A percentile compares a stretch with the other conserved stretches of the same genome.
Evolutionary conservation across 495 filamentous ascomycete species (phyloP).

Genomic region (Neurospora hispaniola): DNA sequence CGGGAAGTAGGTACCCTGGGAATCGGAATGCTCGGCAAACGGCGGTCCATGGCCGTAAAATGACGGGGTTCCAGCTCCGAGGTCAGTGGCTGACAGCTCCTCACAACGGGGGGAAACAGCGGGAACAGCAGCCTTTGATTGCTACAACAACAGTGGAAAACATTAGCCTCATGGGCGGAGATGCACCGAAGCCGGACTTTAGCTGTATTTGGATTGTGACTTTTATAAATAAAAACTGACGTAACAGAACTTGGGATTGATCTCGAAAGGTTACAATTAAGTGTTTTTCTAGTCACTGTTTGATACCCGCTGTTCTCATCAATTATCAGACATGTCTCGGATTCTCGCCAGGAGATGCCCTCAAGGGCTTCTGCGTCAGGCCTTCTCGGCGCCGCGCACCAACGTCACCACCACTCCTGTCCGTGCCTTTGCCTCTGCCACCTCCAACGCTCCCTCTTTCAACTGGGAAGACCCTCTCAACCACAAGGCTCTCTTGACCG

Average conservation of each 20-base stretch:
- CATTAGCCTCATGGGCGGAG: background rate
- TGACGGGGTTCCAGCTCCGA: background rate
- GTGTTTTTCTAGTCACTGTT: too few relatives aligned
- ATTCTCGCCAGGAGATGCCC: slow-evolving; percentile 6
- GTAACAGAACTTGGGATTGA: background rate
- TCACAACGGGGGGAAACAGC: background rate
- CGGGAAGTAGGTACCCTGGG: background rate
- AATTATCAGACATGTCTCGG: background rate
- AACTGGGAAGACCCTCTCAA: slow-evolving; percentile 88
- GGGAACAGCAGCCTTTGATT: background rate
- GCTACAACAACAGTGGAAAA: background rate
- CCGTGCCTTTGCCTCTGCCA: slow-evolving; percentile 16
- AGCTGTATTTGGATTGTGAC: background rate
- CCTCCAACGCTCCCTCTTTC: slow-evolving; percentile 37
- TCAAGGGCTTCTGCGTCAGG: slow-evolving; percentile 1
- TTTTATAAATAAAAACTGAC: background rate
- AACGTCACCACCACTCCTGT: background rate
- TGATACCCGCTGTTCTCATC: background rate
- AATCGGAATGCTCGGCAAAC: background rate
- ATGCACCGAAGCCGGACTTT: background rate
- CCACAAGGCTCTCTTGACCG: slow-evolving; percentile 62
- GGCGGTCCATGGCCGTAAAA: background rate
- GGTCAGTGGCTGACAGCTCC: background rate
- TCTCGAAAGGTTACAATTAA: too few relatives aligned
- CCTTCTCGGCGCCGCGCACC: slow-evolving; percentile 1